Conservation (phyloP, 1,139 yeast species). For the Geotrichum aggregatum region DNA sequence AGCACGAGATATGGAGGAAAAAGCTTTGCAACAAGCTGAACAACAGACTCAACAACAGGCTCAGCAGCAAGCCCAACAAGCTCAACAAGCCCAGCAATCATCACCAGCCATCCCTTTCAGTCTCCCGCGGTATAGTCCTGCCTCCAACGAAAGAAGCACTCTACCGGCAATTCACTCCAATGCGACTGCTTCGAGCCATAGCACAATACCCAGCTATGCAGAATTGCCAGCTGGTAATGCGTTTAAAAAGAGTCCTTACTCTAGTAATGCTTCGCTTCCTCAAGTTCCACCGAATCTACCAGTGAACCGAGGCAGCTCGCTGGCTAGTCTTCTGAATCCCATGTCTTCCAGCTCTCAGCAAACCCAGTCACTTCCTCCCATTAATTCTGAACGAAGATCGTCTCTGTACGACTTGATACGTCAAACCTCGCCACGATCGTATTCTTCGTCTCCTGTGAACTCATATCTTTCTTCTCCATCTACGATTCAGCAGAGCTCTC, state of each 20-base stretch:
- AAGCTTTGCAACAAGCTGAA: not conserved
- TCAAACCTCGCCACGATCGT: conserved; percentile 1
- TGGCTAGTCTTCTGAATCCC: conserved; percentile 17
- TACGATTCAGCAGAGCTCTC: not conserved
- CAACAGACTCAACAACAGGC: too few relatives aligned
- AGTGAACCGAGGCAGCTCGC: conserved; percentile 7
- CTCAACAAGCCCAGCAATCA: not conserved
- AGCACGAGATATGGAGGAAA: not conserved
- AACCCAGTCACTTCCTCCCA: not conserved
- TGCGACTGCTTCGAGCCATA: not conserved
- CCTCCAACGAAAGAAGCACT: conserved; percentile 3
- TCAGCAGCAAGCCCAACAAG: not conserved
- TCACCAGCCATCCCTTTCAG: not conserved
- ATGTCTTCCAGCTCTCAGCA: conserved; percentile 1
- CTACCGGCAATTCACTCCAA: conserved; percentile 4
- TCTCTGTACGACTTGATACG: conserved; percentile 5
- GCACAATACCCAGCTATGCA: conserved; percentile 7
- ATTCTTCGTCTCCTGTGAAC: conserved; percentile 2
- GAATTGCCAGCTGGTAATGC: not conserved
- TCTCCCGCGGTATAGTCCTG: not conserved
- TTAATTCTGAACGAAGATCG: not conserved
- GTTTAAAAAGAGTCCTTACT: conserved; percentile 4
- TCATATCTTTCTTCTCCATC: conserved; percentile 11
- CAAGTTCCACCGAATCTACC: not conserved
- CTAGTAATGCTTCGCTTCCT: not conserved